These are phyloP conservation scores for Pharnaceum exiguum DNA, from an alignment of 148 eudicot genomes.

Conservation along the genomic window DNA sequence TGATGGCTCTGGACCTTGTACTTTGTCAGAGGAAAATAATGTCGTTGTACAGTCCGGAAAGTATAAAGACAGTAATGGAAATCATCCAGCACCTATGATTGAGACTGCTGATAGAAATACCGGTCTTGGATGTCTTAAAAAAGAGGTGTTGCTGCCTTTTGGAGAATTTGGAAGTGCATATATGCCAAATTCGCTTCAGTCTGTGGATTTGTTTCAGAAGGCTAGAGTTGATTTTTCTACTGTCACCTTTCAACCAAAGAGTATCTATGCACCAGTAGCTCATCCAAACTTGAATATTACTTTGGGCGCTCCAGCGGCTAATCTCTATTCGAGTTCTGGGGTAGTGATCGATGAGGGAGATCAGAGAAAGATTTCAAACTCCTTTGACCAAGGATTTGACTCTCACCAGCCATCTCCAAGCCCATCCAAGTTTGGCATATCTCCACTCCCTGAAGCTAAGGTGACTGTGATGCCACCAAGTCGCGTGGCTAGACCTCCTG, in stretches of 20 bases:
- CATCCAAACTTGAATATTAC: constrained; percentile 67
- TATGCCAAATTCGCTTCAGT: constrained; percentile 35
- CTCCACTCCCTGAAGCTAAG: constrained; percentile 47
- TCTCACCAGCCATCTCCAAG: constrained; percentile 60
- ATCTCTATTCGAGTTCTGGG: constrained; percentile 30
- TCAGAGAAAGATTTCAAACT: constrained; percentile 32
- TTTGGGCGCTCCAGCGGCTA: constrained; percentile 53
- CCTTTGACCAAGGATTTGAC: constrained; percentile 45
- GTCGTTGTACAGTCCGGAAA: constrained; percentile 26
- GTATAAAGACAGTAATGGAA: constrained; percentile 24
- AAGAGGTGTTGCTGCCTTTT: constrained; percentile 34
- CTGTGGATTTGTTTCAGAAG: constrained; percentile 34
- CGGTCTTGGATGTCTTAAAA: constrained; percentile 32
- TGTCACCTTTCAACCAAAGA: constrained; percentile 29
- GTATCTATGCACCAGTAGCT: constrained; percentile 38
- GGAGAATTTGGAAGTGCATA: constrained; percentile 42
- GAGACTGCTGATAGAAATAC: constrained; percentile 29
- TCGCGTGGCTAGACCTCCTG: constrained; percentile 91
- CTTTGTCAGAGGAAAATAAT: constrained; percentile 22
- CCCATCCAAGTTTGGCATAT: constrained; percentile 41
- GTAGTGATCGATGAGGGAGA: constrained; percentile 46
- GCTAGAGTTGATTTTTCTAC: constrained; percentile 26
- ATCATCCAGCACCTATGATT: constrained; percentile 21
- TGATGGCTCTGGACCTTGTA: constrained; percentile 35
- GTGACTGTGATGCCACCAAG: constrained; percentile 37